phyloP scores from a whole-genome alignment of 768 basidiomycete species.

The Leccinellum luteum region DNA sequence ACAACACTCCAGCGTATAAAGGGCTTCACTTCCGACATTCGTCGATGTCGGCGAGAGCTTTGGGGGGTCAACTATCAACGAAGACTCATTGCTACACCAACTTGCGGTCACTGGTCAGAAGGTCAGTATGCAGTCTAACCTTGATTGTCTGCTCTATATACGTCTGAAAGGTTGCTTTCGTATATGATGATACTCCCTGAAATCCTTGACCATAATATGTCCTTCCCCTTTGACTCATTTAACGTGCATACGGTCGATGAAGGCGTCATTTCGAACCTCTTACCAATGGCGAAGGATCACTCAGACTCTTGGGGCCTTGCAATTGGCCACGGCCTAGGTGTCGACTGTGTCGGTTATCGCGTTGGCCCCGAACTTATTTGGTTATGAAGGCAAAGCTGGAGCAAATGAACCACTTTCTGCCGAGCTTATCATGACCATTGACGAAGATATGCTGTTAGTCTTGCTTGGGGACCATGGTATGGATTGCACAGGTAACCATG shows the following conservation, averaged over 20 bases:
- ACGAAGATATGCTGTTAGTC: slow-evolving; percentile 88
- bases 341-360: slow-evolving; percentile 95
- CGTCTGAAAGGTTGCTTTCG: slow-evolving; percentile 66
- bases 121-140: slow-evolving; percentile 34
- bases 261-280: slow-evolving; percentile 81
- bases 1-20: slow-evolving; percentile 94
- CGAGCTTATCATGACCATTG: slow-evolving; percentile 68
- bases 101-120: slow-evolving; percentile 55
- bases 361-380: slow-evolving; percentile 86
- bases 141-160: slow-evolving; percentile 1
- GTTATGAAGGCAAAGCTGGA: slow-evolving; percentile 81
- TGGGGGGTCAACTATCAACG: slow-evolving; percentile 78
- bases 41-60: slow-evolving; percentile 93
- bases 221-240: slow-evolving; percentile 92
- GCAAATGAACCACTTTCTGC: slow-evolving; percentile 85
- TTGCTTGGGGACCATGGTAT: slow-evolving; percentile 97
- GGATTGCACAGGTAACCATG: slow-evolving; percentile 93
- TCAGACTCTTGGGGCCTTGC: slow-evolving; percentile 76
- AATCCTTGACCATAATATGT: slow-evolving; percentile 67
- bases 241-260: slow-evolving; percentile 96
- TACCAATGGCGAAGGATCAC: slow-evolving; percentile 65
- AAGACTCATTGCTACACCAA: slow-evolving; percentile 87
- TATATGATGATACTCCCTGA: slow-evolving; percentile 96
- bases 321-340: slow-evolving; percentile 91
- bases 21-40: slow-evolving; percentile 89